A percentile compares a stretch with the other conserved stretches of the same genome.
Conservation (phyloP, 148 eudicot species). For the Rhododendron kiyosumense region DNA sequence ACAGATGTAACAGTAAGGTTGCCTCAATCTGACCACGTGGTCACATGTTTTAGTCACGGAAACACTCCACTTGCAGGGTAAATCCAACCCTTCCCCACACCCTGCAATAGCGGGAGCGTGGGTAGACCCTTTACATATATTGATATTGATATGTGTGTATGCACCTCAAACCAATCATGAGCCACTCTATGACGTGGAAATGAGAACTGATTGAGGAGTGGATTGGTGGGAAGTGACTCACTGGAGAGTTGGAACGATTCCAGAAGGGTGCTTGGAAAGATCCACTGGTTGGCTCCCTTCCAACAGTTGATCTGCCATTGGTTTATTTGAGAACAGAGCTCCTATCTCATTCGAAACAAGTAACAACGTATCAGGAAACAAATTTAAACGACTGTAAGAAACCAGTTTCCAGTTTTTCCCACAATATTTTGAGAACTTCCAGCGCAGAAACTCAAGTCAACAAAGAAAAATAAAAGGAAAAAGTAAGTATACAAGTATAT, state of each 20-base stretch:
- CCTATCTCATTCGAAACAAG: background rate
- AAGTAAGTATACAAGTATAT: background rate
- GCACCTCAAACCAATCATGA: background rate
- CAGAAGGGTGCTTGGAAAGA: slow-evolving; percentile 38
- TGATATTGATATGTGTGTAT: background rate
- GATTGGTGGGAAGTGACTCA: slow-evolving; percentile 14
- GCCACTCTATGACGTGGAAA: background rate
- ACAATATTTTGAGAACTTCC: background rate
- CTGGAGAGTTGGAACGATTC: background rate
- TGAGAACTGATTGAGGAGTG: slow-evolving; percentile 8
- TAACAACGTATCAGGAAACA: background rate
- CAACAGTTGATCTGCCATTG: slow-evolving; percentile 67
- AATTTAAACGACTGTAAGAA: background rate
- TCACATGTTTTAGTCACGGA: background rate
- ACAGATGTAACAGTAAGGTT: background rate
- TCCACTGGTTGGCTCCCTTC: slow-evolving; percentile 83
- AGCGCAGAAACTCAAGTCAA: background rate
- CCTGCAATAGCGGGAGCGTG: background rate
- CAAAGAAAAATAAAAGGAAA: background rate
- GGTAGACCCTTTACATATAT: background rate
- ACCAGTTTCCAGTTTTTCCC: background rate
- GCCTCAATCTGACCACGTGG: background rate
- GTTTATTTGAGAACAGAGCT: background rate
- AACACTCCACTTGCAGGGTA: background rate
- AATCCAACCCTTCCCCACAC: background rate